These are phyloP conservation scores for Vaccinium myrtillus DNA, from an alignment of 148 eudicot genomes.

Conservation along the genomic window DNA sequence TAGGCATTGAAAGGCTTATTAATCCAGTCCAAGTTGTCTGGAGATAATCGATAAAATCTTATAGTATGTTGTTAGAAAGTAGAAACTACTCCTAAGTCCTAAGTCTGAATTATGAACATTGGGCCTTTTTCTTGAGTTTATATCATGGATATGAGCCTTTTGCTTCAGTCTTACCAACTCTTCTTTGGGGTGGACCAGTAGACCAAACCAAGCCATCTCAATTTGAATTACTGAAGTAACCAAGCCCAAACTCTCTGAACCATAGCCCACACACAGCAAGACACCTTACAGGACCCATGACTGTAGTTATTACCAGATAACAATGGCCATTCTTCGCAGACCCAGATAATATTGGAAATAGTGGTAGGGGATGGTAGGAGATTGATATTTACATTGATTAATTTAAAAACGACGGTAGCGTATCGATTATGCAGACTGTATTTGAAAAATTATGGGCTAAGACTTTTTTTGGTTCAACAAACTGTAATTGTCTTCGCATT, in stretches of 20 bases:
- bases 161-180: no score
- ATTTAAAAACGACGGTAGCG: neutral
- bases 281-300: neutral
- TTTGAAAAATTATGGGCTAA: neutral
- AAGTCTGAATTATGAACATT: neutral
- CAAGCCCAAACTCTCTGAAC: neutral
- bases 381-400: no score
- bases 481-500: neutral
- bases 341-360: no score
- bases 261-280: neutral
- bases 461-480: neutral
- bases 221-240: neutral
- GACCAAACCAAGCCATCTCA: neutral
- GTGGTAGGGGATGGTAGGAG: no score
- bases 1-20: no score
- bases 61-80: neutral
- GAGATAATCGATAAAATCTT: no score
- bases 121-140: neutral
- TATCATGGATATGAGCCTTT: neutral
- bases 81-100: neutral
- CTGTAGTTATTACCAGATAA: no score
- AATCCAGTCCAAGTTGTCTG: no score
- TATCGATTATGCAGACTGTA: no score
- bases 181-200: neutral
- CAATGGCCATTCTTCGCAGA: no score